These are phyloP conservation scores for Canavalia gladiata DNA, from an alignment of 306 rosid genomes.

Conservation along the genomic window DNA sequence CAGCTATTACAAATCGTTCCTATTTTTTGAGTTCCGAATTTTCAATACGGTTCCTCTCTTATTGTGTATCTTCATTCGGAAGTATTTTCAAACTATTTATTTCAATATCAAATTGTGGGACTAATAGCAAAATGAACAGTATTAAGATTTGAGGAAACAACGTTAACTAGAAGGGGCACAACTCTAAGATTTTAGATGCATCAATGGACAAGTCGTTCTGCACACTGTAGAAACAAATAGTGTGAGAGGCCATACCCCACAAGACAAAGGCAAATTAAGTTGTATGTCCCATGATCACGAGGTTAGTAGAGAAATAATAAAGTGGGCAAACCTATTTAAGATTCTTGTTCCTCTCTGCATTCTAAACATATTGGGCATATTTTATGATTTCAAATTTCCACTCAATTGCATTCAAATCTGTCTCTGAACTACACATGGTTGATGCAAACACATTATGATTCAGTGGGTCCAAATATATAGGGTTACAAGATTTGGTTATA, in stretches of 20 bases:
- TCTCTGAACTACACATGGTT: conserved; percentile 25
- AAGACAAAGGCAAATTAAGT: conserved; percentile 39
- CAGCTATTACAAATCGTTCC: too few relatives aligned
- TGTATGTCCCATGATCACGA: conserved; percentile 50
- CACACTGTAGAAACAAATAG: not conserved
- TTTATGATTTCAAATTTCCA: conserved; percentile 7
- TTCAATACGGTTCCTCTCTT: too few relatives aligned
- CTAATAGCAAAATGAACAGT: not conserved
- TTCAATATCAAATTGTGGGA: not conserved
- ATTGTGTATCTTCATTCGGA: too few relatives aligned
- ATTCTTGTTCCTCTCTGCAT: conserved; percentile 25
- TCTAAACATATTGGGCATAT: conserved; percentile 14
- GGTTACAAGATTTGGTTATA: not conserved
- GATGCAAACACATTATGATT: conserved; percentile 13
- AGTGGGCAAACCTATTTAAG: conserved; percentile 42
- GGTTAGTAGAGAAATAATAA: conserved; percentile 43
- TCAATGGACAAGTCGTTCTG: not conserved
- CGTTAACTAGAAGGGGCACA: not conserved
- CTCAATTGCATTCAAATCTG: conserved; percentile 28
- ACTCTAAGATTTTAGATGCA: not conserved
- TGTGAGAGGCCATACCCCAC: conserved; percentile 17
- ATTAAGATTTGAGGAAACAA: not conserved
- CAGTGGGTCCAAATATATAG: conserved; percentile 1
- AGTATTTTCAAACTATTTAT: too few relatives aligned
- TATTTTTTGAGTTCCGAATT: too few relatives aligned